Evolutionary conservation across 2,329 filamentous ascomycete species (phyloP).

Genomic region (Podosphaera xanthii): DNA sequence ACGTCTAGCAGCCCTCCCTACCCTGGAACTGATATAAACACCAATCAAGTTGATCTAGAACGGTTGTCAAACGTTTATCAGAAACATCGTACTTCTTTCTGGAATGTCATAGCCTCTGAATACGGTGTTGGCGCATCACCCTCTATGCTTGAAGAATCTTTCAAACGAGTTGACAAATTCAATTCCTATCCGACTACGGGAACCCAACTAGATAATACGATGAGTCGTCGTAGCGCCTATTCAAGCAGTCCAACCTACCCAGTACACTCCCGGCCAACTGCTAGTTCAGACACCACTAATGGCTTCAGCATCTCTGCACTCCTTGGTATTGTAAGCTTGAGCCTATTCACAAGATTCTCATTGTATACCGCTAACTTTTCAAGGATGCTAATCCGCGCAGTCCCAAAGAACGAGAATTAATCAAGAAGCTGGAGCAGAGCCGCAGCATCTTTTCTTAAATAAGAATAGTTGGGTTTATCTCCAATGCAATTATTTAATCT

Average conservation of each 20-base stretch:
- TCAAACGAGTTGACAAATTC: slow-evolving; percentile 20
- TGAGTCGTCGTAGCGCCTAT: slow-evolving; percentile 6
- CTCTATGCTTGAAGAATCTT: slow-evolving; percentile 45
- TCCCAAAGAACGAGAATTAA: slow-evolving; percentile 32
- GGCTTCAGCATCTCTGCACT: slow-evolving; percentile 37
- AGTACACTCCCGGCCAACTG: slow-evolving; percentile 26
- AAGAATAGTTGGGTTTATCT: no score
- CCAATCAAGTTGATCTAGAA: slow-evolving; percentile 27
- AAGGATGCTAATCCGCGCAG: slow-evolving; percentile 31
- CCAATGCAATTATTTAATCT: no score
- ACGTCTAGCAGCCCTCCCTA: slow-evolving; percentile 19
- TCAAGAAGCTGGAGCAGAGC: slow-evolving; percentile 30
- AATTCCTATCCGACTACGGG: slow-evolving; percentile 17
- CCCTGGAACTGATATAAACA: slow-evolving; percentile 32
- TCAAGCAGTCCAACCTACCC: slow-evolving; percentile 20
- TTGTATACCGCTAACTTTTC: slow-evolving; percentile 2
- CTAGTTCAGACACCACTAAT: slow-evolving; percentile 20
- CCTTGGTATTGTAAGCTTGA: slow-evolving; percentile 24
- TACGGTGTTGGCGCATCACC: slow-evolving; percentile 43
- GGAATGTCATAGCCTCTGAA: slow-evolving; percentile 46
- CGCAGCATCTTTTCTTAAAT: slow-evolving; percentile 2
- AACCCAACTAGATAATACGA: slow-evolving; percentile 14
- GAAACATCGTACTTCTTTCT: slow-evolving; percentile 47
- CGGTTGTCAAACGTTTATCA: slow-evolving; percentile 50
- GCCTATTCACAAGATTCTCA: neutral